Evolutionary conservation across 768 basidiomycete genomes (phyloP), one percentile per base, ranked within the genome.

Genomic region (Leccinellum rugosiceps): DNA sequence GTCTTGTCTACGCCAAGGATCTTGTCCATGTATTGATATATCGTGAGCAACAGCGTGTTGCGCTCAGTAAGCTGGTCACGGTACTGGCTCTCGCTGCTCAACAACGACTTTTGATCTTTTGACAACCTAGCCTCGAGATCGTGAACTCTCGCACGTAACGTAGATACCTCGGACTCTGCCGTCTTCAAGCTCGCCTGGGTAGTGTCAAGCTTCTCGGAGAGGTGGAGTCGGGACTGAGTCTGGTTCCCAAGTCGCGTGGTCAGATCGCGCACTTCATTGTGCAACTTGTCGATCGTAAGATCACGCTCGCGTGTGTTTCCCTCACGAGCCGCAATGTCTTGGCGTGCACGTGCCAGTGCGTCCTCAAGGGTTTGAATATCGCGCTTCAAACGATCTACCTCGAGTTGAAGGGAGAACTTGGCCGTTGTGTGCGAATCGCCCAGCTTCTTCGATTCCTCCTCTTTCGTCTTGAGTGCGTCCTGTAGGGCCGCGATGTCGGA

Each of bases 11-110:
- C 87, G 1, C 94, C 94, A 17, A 95, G 78, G 62, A 97, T 93
- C 77, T 89, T 91, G 65, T 97, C 95, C 80, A 96, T 83, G 68
- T 95, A 94, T 74, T 97, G 94, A 71, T 93, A 97, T 26, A 97
- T 91, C 8, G 92, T 93, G 64, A 97, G 76, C 53, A 98, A 75
- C 30, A 98, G 78, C 25, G 93, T 94, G 70, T 94, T 97, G 55
- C 94, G 79, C 77, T 98, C 96, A 17, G 92, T 94, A 32, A 96
- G 72, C 74, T 98, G 95, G 73, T 96, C 92, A 26, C 94, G 80
- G 68, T 91, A 94, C 72, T 92, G 87, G 53, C 75, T 82, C 72
- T 96, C 94, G 3, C 86, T 84, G 23, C 74, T 70, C 60, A 92
- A 69, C 57, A 94, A 68, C 43, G 83, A 78, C 35, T 90, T 78